Evolutionary conservation across 306 rosid genomes (phyloP).

Genomic region (Luffa acutangula): DNA sequence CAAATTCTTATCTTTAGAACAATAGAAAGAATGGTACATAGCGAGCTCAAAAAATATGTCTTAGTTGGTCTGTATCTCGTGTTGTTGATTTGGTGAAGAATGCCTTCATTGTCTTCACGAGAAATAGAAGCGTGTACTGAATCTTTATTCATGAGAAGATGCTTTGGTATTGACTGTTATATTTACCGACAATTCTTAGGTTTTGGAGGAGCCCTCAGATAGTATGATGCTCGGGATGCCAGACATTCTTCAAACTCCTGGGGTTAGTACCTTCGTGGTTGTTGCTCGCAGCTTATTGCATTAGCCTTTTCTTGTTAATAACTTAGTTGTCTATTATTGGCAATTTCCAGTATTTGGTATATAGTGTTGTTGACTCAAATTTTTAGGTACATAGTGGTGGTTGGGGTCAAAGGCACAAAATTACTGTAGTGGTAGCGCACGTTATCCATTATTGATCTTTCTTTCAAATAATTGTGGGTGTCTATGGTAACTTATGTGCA

Average conservation of each 20-base stretch:
- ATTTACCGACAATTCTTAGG: constrained; percentile 25
- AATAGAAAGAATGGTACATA: neutral
- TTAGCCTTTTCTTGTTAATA: neutral
- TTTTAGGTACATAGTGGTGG: neutral
- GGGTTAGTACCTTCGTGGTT: constrained; percentile 36
- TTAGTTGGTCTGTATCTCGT: neutral
- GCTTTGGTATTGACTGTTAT: neutral
- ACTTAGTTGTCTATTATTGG: neutral
- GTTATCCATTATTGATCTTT: neutral
- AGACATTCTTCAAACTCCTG: constrained; percentile 56
- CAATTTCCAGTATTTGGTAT: neutral
- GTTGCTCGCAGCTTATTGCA: neutral
- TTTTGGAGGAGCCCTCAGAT: constrained; percentile 56
- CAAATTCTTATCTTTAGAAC: neutral
- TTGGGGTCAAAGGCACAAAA: neutral
- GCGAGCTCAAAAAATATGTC: neutral
- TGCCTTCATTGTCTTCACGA: neutral
- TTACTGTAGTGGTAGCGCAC: neutral
- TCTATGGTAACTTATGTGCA: neutral
- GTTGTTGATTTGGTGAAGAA: neutral
- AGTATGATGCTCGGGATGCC: constrained; percentile 37
- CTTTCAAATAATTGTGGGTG: neutral
- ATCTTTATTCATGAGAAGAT: neutral
- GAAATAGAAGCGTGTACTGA: neutral
- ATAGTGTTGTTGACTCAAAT: neutral